A percentile compares a stretch with the other conserved stretches of the same genome.
phyloP scores from a whole-genome alignment of 257 asterid species.

The Lavandula angustifolia region DNA sequence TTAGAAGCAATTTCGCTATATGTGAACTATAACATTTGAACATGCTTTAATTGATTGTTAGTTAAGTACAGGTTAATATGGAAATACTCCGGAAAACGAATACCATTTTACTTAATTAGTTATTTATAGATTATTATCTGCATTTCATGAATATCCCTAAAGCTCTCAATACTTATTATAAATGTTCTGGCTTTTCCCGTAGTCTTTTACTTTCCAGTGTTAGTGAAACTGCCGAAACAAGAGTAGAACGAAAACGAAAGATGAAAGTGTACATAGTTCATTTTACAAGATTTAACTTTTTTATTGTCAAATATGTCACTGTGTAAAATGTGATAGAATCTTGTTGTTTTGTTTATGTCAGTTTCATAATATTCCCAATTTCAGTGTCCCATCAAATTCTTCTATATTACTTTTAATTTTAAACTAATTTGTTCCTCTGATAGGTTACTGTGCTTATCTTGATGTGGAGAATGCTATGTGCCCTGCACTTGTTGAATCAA shows the following conservation, averaged over 20 bases:
- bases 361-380: slow-evolving; percentile 11
- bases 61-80: not conserved
- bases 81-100: not conserved
- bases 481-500: slow-evolving; percentile 81
- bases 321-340: not conserved
- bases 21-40: not conserved
- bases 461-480: slow-evolving; percentile 94
- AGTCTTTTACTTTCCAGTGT: not conserved
- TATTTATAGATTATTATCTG: not conserved
- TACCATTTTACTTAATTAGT: not conserved
- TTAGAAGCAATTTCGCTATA: not conserved
- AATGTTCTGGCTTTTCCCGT: not conserved
- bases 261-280: not conserved
- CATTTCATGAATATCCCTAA: not conserved
- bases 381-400: not conserved
- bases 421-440: slow-evolving; percentile 32
- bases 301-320: slow-evolving; percentile 5
- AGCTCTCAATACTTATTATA: not conserved
- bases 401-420: slow-evolving; percentile 6
- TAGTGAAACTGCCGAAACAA: not conserved
- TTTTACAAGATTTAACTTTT: slow-evolving; percentile 1
- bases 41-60: not conserved
- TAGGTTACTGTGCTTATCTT: slow-evolving; percentile 95
- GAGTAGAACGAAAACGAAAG: not conserved
- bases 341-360: slow-evolving; percentile 16